Base-by-base conservation (phyloP, 2,329 filamentous ascomycete genomes). In the Colletotrichum ledebouriae region DNA sequence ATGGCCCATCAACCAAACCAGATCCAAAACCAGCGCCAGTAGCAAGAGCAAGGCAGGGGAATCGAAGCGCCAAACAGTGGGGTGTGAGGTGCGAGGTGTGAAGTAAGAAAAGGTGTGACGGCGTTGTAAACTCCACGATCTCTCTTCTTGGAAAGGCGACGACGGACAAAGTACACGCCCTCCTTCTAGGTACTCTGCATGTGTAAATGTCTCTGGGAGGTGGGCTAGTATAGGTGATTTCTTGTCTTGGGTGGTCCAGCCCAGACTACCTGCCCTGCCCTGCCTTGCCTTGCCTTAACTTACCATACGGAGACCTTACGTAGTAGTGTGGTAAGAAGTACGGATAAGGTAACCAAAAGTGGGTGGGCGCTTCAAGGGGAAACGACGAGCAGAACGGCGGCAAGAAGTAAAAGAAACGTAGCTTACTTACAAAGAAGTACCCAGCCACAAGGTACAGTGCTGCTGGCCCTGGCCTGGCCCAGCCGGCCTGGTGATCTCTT, bases 61-160 rank as follows among this genome's bases (percentile, higher is more conserved):
- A 63, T 42, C 59, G 52, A 58, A 67, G 64, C 59, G 64, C 50
- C 64, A 67, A 58, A 67, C 64, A 44, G 63, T 46, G 63, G 63
- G 44, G 63, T 17, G 58, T 50, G 46, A 50, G 58, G 58, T 34
- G 44, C 49, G 50, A 12, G 25, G 25, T 25, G 25, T 25, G 25
- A 25, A 25, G 25, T 25, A 25, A 5, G 25, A 29, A 29, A 29
- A 29, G 29, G 50, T 39, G 37, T 39, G 37, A 39, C 37, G 37
- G 37, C 37, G 37, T 39, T 15, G 37, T 39, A 7, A 10, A 12
- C 11, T 39, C 37, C 37, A 39, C 37, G 25, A 29, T 34, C 50
- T 53, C 25, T 10, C 15, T 37, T 53, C 29, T 29, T 29, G 29
- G 29, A 29, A 29, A 7, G 29, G 29, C 29, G 29, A 29, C 29